Conservation (phyloP, 2,329 filamentous ascomycete species). For the Ceratocystis variospora region DNA sequence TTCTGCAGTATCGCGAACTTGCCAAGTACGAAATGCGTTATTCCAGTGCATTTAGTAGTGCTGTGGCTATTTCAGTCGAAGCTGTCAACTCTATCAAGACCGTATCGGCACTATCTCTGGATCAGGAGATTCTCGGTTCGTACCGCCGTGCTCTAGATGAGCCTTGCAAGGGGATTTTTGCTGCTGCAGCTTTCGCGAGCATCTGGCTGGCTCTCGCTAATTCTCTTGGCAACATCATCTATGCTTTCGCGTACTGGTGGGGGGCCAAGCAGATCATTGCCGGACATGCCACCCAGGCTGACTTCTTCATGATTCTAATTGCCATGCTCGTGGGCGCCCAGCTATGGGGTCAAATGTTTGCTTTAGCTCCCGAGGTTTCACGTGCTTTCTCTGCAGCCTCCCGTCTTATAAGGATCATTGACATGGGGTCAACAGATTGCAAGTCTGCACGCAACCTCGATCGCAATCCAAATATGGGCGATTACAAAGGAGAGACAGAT, state of each 20-base stretch:
- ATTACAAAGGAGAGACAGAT: constrained; percentile 25
- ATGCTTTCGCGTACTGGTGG: constrained; percentile 71
- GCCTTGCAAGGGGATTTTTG: constrained; percentile 41
- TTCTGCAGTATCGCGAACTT: constrained; percentile 53
- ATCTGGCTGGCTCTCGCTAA: constrained; percentile 48
- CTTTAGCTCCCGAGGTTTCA: constrained; percentile 60
- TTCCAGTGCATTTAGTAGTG: constrained; percentile 48
- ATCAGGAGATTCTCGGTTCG: constrained; percentile 37
- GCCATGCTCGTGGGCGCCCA: constrained; percentile 60
- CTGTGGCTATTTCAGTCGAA: constrained; percentile 52
- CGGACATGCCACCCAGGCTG: constrained; percentile 47
- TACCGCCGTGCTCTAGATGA: constrained; percentile 39
- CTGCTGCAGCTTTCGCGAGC: constrained; percentile 39
- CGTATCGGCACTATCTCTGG: constrained; percentile 41
- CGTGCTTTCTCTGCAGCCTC: constrained; percentile 48
- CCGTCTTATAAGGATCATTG: constrained; percentile 40
- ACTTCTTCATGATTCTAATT: constrained; percentile 64
- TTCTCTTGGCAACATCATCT: constrained; percentile 51
- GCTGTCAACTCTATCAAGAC: constrained; percentile 54
- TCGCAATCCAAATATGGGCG: constrained; percentile 21
- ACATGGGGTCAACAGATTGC: constrained; percentile 27
- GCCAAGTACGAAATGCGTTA: constrained; percentile 49
- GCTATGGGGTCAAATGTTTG: constrained; percentile 61
- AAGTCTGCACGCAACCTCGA: constrained; percentile 17
- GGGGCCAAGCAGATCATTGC: constrained; percentile 55